phyloP scores from a whole-genome alignment of 2,329 filamentous ascomycete species.

The Chrysoporthe cubensis region DNA sequence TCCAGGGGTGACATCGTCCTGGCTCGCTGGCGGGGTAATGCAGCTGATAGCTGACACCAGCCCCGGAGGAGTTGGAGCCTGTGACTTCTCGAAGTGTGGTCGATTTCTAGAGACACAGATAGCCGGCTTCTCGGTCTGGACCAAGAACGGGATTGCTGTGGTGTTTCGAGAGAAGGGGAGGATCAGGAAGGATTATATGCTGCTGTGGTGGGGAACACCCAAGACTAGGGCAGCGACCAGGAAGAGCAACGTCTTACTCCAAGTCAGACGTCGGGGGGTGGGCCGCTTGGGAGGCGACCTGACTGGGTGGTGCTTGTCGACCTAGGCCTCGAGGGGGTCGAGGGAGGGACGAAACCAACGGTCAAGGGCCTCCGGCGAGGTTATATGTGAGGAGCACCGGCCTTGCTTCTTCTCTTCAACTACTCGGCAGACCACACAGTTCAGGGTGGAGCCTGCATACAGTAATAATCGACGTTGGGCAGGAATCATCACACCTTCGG shows the following conservation, averaged over 20 bases:
- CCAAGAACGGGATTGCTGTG: not conserved
- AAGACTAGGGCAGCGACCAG: not conserved
- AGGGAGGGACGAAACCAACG: not conserved
- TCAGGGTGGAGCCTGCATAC: not conserved
- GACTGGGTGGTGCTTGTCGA: not conserved
- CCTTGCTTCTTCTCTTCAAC: not conserved
- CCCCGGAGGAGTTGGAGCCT: not conserved
- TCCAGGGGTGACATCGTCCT: conserved; percentile 4
- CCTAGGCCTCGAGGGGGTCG: not conserved
- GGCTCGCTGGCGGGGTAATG: conserved; percentile 6
- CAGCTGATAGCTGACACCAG: conserved; percentile 5
- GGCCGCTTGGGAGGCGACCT: conserved; percentile 2
- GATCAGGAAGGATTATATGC: not conserved
- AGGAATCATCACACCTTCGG: conserved; percentile 4
- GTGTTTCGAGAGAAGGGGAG: not conserved
- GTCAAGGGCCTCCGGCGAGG: not conserved
- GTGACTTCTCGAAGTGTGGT: not conserved
- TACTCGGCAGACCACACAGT: not conserved
- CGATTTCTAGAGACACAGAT: not conserved
- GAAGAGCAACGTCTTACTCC: not conserved
- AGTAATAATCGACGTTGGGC: conserved; percentile 7
- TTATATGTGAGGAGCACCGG: not conserved
- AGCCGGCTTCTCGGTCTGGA: not conserved
- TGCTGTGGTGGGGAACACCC: conserved; percentile 2
- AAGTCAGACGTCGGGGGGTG: not conserved